These are phyloP conservation scores for Penicillium roqueforti DNA, from an alignment of 495 filamentous ascomycete genomes.

Conservation along the genomic window DNA sequence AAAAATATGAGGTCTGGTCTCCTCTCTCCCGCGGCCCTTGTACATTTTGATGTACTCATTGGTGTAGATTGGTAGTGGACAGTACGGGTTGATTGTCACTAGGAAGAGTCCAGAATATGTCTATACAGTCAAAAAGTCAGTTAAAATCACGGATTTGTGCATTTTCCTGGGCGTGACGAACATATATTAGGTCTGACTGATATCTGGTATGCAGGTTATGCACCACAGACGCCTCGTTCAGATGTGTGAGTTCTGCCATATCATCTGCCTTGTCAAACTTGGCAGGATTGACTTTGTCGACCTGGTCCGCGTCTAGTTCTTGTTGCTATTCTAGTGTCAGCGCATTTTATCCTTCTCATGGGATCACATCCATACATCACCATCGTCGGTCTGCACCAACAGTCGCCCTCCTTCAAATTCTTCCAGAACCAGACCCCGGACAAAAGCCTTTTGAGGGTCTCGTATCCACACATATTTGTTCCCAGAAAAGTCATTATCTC, in stretches of 20 bases:
- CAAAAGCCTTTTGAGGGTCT: slow-evolving; percentile 81
- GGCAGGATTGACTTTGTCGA: slow-evolving; percentile 98
- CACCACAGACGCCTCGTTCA: slow-evolving; percentile 97
- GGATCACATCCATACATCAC: slow-evolving; percentile 57
- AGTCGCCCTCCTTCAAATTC: slow-evolving; percentile 64
- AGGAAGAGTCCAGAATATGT: slow-evolving; percentile 98
- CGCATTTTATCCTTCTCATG: neutral
- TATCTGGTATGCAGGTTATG: slow-evolving; percentile 95
- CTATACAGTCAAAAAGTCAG: slow-evolving; percentile 30
- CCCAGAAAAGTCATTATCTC: slow-evolving; percentile 98
- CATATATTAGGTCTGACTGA: slow-evolving; percentile 92
- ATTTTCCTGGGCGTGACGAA: slow-evolving; percentile 31
- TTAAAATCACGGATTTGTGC: neutral
- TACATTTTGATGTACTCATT: slow-evolving; percentile 98
- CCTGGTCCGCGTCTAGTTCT: slow-evolving; percentile 73
- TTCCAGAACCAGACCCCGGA: slow-evolving; percentile 86
- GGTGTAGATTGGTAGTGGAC: slow-evolving; percentile 88
- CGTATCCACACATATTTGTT: slow-evolving; percentile 97
- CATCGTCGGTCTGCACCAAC: slow-evolving; percentile 90
- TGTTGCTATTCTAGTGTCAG: slow-evolving; percentile 59
- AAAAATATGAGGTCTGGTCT: slow-evolving; percentile 96
- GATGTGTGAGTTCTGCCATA: slow-evolving; percentile 96
- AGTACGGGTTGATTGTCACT: slow-evolving; percentile 97
- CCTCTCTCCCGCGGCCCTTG: slow-evolving; percentile 80
- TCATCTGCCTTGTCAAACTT: slow-evolving; percentile 99